These are phyloP conservation scores for Carex parvula DNA, from an alignment of 176 grass and related monocot species.

Conservation along the genomic window DNA sequence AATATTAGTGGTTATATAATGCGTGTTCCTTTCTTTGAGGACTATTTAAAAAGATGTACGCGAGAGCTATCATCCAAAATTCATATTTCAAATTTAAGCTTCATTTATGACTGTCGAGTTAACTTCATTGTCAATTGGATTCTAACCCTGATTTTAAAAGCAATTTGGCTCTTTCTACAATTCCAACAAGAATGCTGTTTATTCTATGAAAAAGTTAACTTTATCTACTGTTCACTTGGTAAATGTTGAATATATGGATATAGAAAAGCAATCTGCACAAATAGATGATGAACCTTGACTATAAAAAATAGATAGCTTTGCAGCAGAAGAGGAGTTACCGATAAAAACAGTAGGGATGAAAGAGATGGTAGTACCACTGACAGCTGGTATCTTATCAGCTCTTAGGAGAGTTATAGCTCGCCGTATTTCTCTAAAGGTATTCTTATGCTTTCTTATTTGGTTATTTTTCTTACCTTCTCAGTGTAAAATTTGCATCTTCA, in stretches of 20 bases:
- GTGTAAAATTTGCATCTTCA: constrained; percentile 23
- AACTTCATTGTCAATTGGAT: background rate
- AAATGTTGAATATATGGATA: background rate
- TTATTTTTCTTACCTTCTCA: constrained; percentile 14
- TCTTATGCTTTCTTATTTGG: constrained; percentile 14
- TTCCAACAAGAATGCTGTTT: background rate
- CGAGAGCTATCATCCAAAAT: background rate
- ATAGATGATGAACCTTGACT: constrained; percentile 42
- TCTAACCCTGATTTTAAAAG: background rate
- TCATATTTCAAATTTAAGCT: background rate
- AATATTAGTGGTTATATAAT: background rate
- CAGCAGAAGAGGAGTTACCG: constrained; percentile 38
- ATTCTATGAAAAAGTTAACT: background rate
- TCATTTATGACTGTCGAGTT: background rate
- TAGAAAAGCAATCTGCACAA: background rate
- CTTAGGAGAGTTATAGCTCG: constrained; percentile 92
- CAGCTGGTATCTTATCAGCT: constrained; percentile 89
- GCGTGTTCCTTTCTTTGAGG: background rate
- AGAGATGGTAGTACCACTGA: constrained; percentile 74
- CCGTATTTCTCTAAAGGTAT: constrained; percentile 91
- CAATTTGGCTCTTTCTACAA: background rate
- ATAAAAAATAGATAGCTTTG: constrained; percentile 69
- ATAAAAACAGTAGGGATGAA: constrained; percentile 57
- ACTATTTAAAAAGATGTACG: background rate
- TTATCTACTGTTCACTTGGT: background rate